These are phyloP conservation scores for Xylaria curta DNA, from an alignment of 495 filamentous ascomycete genomes.

Conservation along the genomic window DNA sequence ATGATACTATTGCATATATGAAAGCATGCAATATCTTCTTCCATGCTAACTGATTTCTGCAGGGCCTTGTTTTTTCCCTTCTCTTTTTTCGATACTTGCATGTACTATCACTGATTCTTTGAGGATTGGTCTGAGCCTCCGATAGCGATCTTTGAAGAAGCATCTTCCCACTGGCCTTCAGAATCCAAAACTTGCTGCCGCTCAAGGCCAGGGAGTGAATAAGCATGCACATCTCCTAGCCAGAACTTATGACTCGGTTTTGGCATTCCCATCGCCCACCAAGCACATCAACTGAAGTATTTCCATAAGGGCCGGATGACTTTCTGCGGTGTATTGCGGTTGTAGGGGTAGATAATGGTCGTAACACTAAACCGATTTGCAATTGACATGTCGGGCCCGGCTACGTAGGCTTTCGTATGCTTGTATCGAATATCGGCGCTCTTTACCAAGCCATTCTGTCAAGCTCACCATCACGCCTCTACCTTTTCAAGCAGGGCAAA, in stretches of 20 bases:
- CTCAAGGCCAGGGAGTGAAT: neutral
- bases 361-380: neutral
- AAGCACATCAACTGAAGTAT: neutral
- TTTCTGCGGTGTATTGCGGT: neutral
- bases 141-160: neutral
- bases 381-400: neutral
- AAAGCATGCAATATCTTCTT: neutral
- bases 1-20: neutral
- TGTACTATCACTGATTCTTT: neutral
- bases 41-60: neutral
- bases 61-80: too few relatives aligned
- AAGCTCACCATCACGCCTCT: neutral
- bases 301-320: neutral
- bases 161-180: too few relatives aligned
- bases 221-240: neutral
- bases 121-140: neutral
- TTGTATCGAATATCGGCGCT: neutral
- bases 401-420: neutral
- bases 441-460: neutral
- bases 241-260: neutral
- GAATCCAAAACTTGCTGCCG: neutral
- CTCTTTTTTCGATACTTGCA: neutral
- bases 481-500: constrained; percentile 28
- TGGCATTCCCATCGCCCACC: neutral
- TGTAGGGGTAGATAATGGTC: neutral